Conservation (phyloP, 2,329 filamentous ascomycete genomes). For the Phialemoniopsis sp. region DNA sequence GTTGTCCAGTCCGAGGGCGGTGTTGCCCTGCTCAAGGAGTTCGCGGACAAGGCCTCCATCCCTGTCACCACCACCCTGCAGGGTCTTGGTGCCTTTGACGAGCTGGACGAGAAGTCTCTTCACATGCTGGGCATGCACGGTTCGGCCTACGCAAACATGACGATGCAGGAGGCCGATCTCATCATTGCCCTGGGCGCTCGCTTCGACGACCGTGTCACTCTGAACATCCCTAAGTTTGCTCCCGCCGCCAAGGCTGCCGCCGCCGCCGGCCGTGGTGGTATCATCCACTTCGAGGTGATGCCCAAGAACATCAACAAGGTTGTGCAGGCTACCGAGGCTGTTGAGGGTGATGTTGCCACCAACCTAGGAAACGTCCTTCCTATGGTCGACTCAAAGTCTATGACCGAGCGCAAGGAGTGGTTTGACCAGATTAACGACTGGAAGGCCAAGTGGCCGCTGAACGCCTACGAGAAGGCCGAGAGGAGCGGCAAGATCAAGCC, state of each 20-base stretch:
- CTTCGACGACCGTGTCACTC: conserved; percentile 94
- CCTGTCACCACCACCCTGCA: conserved; percentile 96
- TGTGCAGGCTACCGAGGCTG: conserved; percentile 89
- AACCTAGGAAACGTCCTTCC: conserved; percentile 77
- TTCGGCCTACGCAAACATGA: conserved; percentile 94
- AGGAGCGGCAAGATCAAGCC: conserved; percentile 84
- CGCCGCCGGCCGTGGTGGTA: conserved; percentile 81
- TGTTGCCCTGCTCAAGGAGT: conserved; percentile 71
- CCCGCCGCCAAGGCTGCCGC: conserved; percentile 84
- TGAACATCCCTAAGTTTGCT: conserved; percentile 78
- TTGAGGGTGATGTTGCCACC: conserved; percentile 84
- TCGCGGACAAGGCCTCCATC: conserved; percentile 87
- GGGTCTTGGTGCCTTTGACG: conserved; percentile 87
- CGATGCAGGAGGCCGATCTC: conserved; percentile 94
- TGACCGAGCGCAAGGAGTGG: conserved; percentile 73
- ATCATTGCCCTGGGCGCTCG: conserved; percentile 91
- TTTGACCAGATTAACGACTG: conserved; percentile 84
- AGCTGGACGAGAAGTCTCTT: conserved; percentile 87
- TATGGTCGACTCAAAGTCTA: conserved; percentile 57
- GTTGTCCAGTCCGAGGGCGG: conserved; percentile 78
- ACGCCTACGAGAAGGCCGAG: conserved; percentile 73
- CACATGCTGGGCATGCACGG: conserved; percentile 99
- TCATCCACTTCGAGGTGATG: conserved; percentile 97
- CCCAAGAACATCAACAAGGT: conserved; percentile 99
- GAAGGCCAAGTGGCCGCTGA: conserved; percentile 88